Base-by-base conservation (phyloP, 805 yeast species). In the Saccharomyces eubayanus region DNA sequence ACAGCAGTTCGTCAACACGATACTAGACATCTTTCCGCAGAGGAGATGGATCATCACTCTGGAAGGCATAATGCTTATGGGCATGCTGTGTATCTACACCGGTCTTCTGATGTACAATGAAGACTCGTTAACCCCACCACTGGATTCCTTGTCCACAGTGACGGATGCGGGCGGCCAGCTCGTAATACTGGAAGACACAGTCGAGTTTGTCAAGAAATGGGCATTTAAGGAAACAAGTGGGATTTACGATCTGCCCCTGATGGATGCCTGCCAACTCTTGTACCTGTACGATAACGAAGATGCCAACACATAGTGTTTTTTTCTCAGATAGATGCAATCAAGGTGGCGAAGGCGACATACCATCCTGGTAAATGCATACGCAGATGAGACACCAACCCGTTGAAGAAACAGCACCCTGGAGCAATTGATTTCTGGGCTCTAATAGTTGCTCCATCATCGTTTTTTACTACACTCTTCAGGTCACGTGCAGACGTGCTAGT, bases 41-140 rank as follows among this genome's bases (percentile, higher is more conserved):
- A 76, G 95, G 59, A 87, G 91, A 83, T 94, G 98, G 99, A 84
- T 96, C 1, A 65, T 87, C 36, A 87, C 89, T 1, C 68, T 87
- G 2, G 96, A 97, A 3, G 76, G 88, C 12, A 81, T 80, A 59
- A 76, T 85, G 5, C 70, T 92, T 30, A 81, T 88, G 77, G 67
- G 77, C 10, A 83, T 91, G 89, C 70, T 84, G 16, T 90, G 81
- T 63, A 79, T 78, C 0, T 92, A 91, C 66, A 73, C 86, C 1
- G 88, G 84, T 9, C 69, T 91, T 46, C 82, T 84, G 1, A 68
- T 83, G 45, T 89, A 86, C 73, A 87, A 88, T 61, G 79, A 81
- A n/a, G 97, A 92, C 64, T 77, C 82, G 14, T 75, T 82, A 59
- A 85, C 96, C 0, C 73, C 77, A 1, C 72, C 76, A 2, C 70